Evolutionary conservation across 208 protist genomes (phyloP), one percentile per base, ranked within the genome.

Genomic region (Ichthyophonus hoferi): DNA sequence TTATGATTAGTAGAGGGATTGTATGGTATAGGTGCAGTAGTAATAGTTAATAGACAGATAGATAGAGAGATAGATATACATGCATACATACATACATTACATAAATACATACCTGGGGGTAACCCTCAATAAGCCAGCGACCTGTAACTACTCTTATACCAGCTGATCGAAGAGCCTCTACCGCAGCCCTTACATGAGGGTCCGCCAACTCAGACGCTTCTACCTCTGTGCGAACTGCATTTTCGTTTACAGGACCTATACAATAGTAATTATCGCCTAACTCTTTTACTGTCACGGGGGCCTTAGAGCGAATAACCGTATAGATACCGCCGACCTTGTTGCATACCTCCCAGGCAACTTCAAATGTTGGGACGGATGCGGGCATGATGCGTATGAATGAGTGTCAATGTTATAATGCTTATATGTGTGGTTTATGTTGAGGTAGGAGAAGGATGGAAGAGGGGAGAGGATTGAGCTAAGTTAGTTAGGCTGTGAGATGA

Each of bases 311-410:
- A 79, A 96, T 87, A 12, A 96, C 94, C 7, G 93, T 96, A 84
- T 96, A 95, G 82, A 96, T 95, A 79, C 94, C 94, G 79, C 94
- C 94, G 1, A 95, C 91, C 67, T 95, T 95, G 87, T 94, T 94
- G 90, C 79, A 79, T 24, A 92, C 92, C 79, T 93, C 92, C 92
- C 92, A 93, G 2, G 90, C 90, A 40, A 93, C 38, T 37, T 91
- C 90, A 87, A 91, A 91, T 67, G 50, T 67, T n/a, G 50, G 50
- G 50, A n/a, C n/a, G n/a, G n/a, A n/a, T n/a, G n/a, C n/a, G n/a
- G n/a, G n/a, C n/a, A n/a, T n/a, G n/a, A n/a, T n/a, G n/a, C n/a
- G n/a, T n/a, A n/a, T n/a, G n/a, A n/a, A n/a, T n/a, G n/a, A n/a
- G n/a, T n/a, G n/a, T n/a, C n/a, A n/a, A n/a, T n/a, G n/a, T n/a